Percentiles rank a stretch among this genome's conserved stretches.
Conservation (phyloP, 768 basidiomycete genomes). For the Agaricus bisporus region DNA sequence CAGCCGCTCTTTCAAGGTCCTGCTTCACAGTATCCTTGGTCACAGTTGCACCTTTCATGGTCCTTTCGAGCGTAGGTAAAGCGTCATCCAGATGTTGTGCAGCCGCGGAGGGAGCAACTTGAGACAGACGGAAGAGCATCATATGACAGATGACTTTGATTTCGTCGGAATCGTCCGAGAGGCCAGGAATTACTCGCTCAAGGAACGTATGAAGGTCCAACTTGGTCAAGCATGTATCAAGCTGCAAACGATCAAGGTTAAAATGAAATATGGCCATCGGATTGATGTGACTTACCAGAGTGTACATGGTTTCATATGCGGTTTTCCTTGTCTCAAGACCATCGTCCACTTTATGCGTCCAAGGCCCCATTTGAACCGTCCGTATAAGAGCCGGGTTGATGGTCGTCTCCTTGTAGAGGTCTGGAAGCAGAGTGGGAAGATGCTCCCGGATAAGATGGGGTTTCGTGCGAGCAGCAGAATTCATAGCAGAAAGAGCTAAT, state of each 20-base stretch:
- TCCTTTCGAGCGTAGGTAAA: slow-evolving; percentile 77
- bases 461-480: slow-evolving; percentile 93
- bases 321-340: slow-evolving; percentile 95
- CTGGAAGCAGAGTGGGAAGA: slow-evolving; percentile 66
- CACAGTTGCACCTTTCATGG: slow-evolving; percentile 83
- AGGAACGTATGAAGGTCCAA: slow-evolving; percentile 88
- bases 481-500: slow-evolving; percentile 83
- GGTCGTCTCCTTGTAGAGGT: slow-evolving; percentile 79
- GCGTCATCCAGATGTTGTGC: slow-evolving; percentile 80
- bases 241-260: slow-evolving; percentile 33
- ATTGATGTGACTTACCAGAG: slow-evolving; percentile 53
- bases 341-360: slow-evolving; percentile 96
- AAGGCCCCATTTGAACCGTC: slow-evolving; percentile 95
- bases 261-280: neutral
- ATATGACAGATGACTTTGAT: slow-evolving; percentile 96
- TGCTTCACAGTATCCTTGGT: slow-evolving; percentile 97
- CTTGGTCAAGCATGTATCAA: slow-evolving; percentile 86
- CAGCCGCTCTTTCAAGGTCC: slow-evolving; percentile 80
- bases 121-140: slow-evolving; percentile 87
- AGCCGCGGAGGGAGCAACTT: slow-evolving; percentile 79
- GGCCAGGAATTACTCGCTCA: slow-evolving; percentile 70
- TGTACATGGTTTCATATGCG: slow-evolving; percentile 96
- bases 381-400: slow-evolving; percentile 77
- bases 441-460: slow-evolving; percentile 89
- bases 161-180: slow-evolving; percentile 89